A percentile compares a stretch with the other conserved stretches of the same genome.
phyloP scores from a whole-genome alignment of 2,329 filamentous ascomycete species.

The Ophiosphaerella herpotricha region DNA sequence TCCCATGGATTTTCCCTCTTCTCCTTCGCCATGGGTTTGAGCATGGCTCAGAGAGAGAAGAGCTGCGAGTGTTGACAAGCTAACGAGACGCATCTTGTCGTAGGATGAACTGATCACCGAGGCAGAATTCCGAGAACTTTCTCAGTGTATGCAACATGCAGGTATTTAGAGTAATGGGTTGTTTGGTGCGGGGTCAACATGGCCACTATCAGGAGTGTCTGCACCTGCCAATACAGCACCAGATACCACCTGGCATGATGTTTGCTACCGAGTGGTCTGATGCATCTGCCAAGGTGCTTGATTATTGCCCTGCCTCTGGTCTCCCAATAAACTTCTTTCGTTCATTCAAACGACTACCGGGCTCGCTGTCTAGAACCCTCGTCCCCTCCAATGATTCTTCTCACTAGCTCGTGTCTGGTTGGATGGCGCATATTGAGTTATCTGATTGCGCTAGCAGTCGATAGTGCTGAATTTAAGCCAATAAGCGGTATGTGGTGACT shows the following conservation, averaged over 20 bases:
- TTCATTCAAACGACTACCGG: background rate
- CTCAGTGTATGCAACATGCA: background rate
- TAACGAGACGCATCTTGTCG: slow-evolving; percentile 10
- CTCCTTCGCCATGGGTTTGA: slow-evolving; percentile 33
- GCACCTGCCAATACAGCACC: slow-evolving; percentile 4
- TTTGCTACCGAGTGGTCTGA: slow-evolving; percentile 8
- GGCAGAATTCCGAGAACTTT: background rate
- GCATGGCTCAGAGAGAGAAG: slow-evolving; percentile 6
- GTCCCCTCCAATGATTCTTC: background rate
- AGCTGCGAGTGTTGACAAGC: background rate
- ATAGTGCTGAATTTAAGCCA: slow-evolving; percentile 7
- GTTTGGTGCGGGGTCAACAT: background rate
- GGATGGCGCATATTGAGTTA: slow-evolving; percentile 21
- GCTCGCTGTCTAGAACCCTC: slow-evolving; percentile 6
- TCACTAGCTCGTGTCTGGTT: slow-evolving; percentile 5
- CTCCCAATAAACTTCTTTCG: background rate
- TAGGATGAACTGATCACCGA: background rate
- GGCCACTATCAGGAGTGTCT: background rate
- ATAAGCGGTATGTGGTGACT: slow-evolving; percentile 1
- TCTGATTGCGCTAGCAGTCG: slow-evolving; percentile 31
- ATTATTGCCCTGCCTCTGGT: slow-evolving; percentile 13
- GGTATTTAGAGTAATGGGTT: background rate
- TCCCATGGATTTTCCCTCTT: slow-evolving; percentile 52
- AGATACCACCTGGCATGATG: slow-evolving; percentile 8
- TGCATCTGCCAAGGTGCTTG: slow-evolving; percentile 19